Evolutionary conservation across 2,329 filamentous ascomycete genomes (phyloP).

Genomic region (Fusarium pseudoanthophilum): DNA sequence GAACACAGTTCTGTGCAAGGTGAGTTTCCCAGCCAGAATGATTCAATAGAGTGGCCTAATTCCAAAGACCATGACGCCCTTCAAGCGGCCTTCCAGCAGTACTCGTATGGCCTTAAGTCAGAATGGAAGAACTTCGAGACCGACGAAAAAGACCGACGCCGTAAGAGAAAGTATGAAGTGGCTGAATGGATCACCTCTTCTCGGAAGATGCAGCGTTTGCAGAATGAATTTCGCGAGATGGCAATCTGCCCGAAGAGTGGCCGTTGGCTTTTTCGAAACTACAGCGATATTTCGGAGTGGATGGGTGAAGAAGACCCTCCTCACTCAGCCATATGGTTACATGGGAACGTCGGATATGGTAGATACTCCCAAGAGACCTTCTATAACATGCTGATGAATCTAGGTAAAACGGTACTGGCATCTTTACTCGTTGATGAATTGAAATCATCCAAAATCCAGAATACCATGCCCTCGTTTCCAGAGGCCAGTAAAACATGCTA

Average conservation of each 20-base stretch:
- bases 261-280: conserved; percentile 4
- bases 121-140: not conserved
- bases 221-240: not conserved
- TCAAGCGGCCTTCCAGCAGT: not conserved
- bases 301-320: conserved; percentile 3
- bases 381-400: accelerated
- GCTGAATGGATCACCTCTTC: not conserved
- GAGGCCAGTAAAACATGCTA: not conserved
- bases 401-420: not conserved
- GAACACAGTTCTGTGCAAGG: too few species aligned
- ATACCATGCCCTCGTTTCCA: accelerated
- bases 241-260: not conserved
- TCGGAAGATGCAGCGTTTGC: not conserved
- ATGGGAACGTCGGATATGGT: conserved; percentile 6
- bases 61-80: accelerated
- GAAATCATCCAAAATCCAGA: not conserved
- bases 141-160: not conserved
- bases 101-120: not conserved
- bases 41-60: accelerated
- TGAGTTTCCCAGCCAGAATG: too few species aligned
- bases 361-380: accelerated
- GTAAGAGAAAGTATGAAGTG: not conserved
- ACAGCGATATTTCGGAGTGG: not conserved
- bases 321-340: conserved; percentile 1
- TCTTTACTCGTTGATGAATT: not conserved